Evolutionary conservation across 1,284 basidiomycete genomes (phyloP).

Genomic region (Inonotus obliquus): DNA sequence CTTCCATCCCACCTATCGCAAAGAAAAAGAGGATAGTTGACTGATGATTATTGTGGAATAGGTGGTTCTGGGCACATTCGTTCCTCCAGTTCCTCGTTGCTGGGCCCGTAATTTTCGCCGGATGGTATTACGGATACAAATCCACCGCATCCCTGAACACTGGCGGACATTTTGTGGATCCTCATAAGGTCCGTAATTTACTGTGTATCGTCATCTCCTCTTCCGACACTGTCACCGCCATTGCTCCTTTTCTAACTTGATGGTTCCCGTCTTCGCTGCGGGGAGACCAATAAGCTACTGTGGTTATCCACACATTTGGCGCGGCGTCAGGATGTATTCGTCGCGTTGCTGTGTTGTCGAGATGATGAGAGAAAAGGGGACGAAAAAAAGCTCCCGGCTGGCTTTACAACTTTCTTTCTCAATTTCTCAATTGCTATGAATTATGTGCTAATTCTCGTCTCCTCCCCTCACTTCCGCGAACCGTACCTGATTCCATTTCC

Average conservation of each 20-base stretch:
- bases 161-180: conserved; percentile 32
- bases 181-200: conserved; percentile 34
- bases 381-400: background rate
- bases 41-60: conserved; percentile 20
- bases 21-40: background rate
- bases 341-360: background rate
- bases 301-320: background rate
- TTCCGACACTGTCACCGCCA: background rate
- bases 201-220: background rate
- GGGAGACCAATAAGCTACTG: background rate
- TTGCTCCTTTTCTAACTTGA: background rate
- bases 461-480: background rate
- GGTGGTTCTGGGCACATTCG: conserved; percentile 54
- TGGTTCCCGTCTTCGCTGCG: background rate
- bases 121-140: conserved; percentile 39
- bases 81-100: conserved; percentile 42
- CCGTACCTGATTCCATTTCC: too few relatives aligned
- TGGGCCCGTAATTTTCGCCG: conserved; percentile 46
- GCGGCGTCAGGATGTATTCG: background rate
- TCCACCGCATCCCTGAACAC: conserved; percentile 29
- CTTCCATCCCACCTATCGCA: too few relatives aligned
- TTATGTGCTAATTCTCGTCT: background rate
- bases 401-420: too few relatives aligned
- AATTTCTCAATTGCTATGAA: background rate
- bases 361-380: background rate